Conservation (phyloP, 805 yeast species). For the Isabelozyma heimii region DNA sequence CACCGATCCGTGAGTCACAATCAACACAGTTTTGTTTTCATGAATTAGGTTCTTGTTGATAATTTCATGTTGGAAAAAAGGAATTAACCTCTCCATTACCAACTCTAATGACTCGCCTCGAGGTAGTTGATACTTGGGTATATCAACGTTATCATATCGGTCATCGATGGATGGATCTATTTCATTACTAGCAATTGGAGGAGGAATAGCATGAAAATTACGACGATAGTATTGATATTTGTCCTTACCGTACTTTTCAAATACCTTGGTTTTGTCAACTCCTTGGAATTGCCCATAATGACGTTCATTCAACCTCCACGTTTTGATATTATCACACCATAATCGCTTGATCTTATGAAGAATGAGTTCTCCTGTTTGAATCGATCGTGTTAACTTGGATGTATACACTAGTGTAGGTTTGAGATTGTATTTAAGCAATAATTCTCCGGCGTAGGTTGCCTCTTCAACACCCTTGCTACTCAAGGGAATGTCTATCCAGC, state of each 20-base stretch:
- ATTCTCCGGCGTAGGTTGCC: conserved; percentile 37
- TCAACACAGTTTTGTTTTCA: conserved; percentile 26
- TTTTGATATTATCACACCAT: conserved; percentile 37
- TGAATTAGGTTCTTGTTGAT: conserved; percentile 19
- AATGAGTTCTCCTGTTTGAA: conserved; percentile 40
- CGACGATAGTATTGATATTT: conserved; percentile 38
- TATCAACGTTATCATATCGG: conserved; percentile 24
- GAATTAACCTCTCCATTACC: conserved; percentile 39
- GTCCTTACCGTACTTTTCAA: conserved; percentile 27
- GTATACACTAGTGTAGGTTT: conserved; percentile 36
- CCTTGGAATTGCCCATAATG: conserved; percentile 46
- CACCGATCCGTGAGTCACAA: conserved; percentile 43
- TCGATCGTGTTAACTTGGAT: conserved; percentile 37
- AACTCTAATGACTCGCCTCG: conserved; percentile 38
- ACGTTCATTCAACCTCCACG: conserved; percentile 43
- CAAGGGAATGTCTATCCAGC: conserved; percentile 45
- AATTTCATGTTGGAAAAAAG: conserved; percentile 31
- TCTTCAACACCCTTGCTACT: conserved; percentile 35
- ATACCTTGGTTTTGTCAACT: conserved; percentile 34
- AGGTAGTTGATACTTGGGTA: conserved; percentile 23
- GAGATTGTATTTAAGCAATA: conserved; percentile 24
- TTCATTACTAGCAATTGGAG: conserved; percentile 17
- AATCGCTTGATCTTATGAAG: conserved; percentile 26
- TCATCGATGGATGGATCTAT: conserved; percentile 34
- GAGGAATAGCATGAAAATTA: conserved; percentile 37